Percentiles rank a stretch among this genome's conserved stretches.
These are phyloP conservation scores for Lycium barbarum DNA, from an alignment of 257 asterid species.

Conservation along the genomic window DNA sequence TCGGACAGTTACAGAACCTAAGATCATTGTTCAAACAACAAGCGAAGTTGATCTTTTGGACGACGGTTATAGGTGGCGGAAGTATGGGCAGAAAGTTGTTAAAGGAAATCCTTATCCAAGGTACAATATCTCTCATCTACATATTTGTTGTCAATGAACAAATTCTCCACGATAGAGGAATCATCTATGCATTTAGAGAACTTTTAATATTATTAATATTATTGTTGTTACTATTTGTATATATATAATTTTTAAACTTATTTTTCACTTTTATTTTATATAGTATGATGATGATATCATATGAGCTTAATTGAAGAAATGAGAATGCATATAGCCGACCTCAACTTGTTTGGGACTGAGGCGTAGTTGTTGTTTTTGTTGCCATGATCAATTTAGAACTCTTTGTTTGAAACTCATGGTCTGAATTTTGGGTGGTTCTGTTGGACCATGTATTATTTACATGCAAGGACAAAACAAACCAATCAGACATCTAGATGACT, in stretches of 20 bases:
- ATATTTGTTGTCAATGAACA: not conserved
- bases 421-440: not conserved
- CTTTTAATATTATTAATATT: too few relatives aligned
- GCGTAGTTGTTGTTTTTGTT: too few relatives aligned
- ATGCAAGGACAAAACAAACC: not conserved
- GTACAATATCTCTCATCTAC: conserved; percentile 35
- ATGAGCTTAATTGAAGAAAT: too few relatives aligned
- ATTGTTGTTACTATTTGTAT: too few relatives aligned
- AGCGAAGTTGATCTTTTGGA: conserved; percentile 91
- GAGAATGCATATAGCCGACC: too few relatives aligned
- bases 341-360: too few relatives aligned
- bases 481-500: not conserved
- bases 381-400: not conserved
- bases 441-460: not conserved
- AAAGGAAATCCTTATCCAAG: conserved; percentile 95
- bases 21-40: conserved; percentile 86
- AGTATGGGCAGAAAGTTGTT: conserved; percentile 94
- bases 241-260: too few relatives aligned
- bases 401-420: not conserved
- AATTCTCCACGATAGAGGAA: not conserved
- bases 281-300: too few relatives aligned
- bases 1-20: conserved; percentile 82
- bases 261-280: too few relatives aligned
- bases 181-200: not conserved
- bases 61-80: conserved; percentile 93